A percentile compares a stretch with the other conserved stretches of the same genome.
phyloP scores from a whole-genome alignment of 306 rosid species.

The Pueraria montana region DNA sequence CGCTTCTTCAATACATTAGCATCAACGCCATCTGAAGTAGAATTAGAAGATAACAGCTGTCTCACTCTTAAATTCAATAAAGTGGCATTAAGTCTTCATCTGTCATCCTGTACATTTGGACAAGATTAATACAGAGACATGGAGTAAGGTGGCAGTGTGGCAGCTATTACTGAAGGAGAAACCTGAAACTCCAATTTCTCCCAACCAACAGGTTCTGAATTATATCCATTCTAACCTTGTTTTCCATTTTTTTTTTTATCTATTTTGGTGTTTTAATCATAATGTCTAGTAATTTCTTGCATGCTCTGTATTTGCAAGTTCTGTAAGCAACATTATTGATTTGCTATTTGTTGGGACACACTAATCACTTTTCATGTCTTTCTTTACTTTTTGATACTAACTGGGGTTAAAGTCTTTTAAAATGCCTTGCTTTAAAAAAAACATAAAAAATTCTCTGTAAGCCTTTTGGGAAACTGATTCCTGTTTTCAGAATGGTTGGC shows the following conservation, averaged over 20 bases:
- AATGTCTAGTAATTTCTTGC: background rate
- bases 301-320: background rate
- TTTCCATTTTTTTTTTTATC: background rate
- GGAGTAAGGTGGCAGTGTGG: background rate
- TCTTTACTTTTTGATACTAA: background rate
- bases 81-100: background rate
- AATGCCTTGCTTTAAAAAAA: background rate
- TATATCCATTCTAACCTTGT: background rate
- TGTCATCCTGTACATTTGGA: no score
- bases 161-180: background rate
- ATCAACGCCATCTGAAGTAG: no score
- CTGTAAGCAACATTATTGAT: background rate
- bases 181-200: background rate
- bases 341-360: background rate
- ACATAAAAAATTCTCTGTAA: background rate
- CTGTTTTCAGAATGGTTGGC: background rate
- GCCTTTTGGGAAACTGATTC: background rate
- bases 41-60: background rate
- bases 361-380: no score
- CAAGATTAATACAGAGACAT: background rate
- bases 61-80: background rate
- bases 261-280: no score
- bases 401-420: background rate
- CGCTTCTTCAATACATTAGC: no score
- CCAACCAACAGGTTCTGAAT: constrained; percentile 29